These are phyloP conservation scores for Yamadazyma sp. DNA, from an alignment of 1,139 yeast species.

Conservation along the genomic window DNA sequence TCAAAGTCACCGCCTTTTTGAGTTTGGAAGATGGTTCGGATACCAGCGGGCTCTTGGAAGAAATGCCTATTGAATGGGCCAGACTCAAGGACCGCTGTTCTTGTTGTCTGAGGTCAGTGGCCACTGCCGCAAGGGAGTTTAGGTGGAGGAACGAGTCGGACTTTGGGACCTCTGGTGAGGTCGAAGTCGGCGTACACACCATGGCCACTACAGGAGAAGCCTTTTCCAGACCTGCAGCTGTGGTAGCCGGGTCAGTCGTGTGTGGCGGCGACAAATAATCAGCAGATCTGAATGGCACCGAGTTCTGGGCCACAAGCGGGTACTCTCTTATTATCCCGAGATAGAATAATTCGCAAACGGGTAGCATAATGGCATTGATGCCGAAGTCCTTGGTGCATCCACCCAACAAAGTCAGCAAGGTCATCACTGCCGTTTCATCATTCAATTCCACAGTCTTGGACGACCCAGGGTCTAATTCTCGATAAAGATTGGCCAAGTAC, in stretches of 20 bases:
- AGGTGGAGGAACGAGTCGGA: slow-evolving; percentile 21
- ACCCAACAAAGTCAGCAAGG: slow-evolving; percentile 63
- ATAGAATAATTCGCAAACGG: slow-evolving; percentile 67
- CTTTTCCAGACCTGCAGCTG: too few relatives aligned
- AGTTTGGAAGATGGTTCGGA: not conserved
- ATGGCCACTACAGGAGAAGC: too few relatives aligned
- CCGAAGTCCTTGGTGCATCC: slow-evolving; percentile 79
- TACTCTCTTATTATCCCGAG: slow-evolving; percentile 62
- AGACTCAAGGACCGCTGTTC: slow-evolving; percentile 12
- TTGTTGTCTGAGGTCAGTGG: slow-evolving; percentile 30
- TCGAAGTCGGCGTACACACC: slow-evolving; percentile 2
- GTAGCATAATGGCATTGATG: slow-evolving; percentile 61
- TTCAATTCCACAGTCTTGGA: slow-evolving; percentile 23
- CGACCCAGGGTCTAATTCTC: slow-evolving; percentile 48
- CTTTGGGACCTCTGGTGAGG: slow-evolving; percentile 4
- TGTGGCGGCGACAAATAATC: slow-evolving; percentile 8
- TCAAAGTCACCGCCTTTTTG: slow-evolving; percentile 30
- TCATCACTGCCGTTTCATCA: slow-evolving; percentile 49
- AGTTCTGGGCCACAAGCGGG: slow-evolving; percentile 54
- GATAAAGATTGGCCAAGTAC: slow-evolving; percentile 49
- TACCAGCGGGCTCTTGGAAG: slow-evolving; percentile 3
- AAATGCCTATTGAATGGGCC: slow-evolving; percentile 6
- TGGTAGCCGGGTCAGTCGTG: too few relatives aligned
- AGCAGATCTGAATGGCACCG: slow-evolving; percentile 27
- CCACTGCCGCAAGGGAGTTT: slow-evolving; percentile 42